phyloP scores from a whole-genome alignment of 805 yeast species.

The Cyberlindnera maritima region DNA sequence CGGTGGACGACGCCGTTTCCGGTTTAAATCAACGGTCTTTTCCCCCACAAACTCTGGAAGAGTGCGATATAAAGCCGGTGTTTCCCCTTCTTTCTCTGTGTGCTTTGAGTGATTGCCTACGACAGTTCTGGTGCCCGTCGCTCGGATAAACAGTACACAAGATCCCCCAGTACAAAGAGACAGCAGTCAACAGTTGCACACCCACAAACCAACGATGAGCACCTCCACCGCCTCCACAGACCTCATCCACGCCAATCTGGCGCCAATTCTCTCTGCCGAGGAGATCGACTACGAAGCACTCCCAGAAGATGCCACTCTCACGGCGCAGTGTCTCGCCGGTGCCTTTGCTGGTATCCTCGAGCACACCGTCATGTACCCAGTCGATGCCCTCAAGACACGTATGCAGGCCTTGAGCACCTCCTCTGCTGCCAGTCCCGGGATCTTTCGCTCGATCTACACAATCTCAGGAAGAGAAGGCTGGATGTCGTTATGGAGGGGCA shows the following conservation, averaged over 20 bases:
- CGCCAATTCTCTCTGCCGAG: constrained; percentile 20
- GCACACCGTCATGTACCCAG: constrained; percentile 95
- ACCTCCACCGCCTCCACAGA: constrained; percentile 7
- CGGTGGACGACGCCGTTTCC: neutral
- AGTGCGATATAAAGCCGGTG: too few species aligned
- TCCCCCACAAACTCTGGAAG: neutral
- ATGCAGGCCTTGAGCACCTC: constrained; percentile 55
- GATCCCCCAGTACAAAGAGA: too few species aligned
- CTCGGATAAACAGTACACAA: too few species aligned
- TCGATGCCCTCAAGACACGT: constrained; percentile 91
- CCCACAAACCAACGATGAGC: constrained; percentile 1
- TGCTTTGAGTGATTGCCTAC: too few species aligned
- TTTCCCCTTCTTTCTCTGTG: too few species aligned
- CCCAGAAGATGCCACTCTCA: constrained; percentile 80
- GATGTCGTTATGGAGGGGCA: constrained; percentile 88
- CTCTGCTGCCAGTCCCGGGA: constrained; percentile 6
- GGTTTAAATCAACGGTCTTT: neutral
- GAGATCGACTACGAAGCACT: constrained; percentile 89
- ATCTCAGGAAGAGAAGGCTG: constrained; percentile 87
- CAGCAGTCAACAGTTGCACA: neutral
- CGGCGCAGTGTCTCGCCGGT: constrained; percentile 85
- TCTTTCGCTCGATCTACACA: constrained; percentile 59
- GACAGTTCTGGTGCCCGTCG: too few species aligned
- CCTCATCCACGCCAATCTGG: constrained; percentile 10
- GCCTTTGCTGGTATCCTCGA: constrained; percentile 98